A percentile compares a stretch with the other conserved stretches of the same genome.
These are phyloP conservation scores for Herpetomonas samuelpessoai DNA, from an alignment of 208 protist species.

Conservation along the genomic window DNA sequence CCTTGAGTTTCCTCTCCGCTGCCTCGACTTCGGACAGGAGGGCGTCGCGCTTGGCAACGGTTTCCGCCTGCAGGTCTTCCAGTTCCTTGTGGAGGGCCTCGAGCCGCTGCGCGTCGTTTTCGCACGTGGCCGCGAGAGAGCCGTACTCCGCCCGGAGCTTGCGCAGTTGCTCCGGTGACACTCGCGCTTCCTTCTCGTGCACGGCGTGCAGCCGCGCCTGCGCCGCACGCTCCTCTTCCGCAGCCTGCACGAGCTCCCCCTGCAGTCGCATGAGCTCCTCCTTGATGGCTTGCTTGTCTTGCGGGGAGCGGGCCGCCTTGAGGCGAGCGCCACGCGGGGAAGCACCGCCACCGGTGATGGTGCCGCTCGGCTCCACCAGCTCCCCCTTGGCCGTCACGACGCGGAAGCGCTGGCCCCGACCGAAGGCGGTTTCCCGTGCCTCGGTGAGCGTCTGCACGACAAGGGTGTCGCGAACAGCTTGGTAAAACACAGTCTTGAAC, in stretches of 20 bases:
- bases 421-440: conserved; percentile 89
- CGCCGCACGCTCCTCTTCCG: conserved; percentile 58
- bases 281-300: conserved; percentile 74
- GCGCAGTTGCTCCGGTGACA: conserved; percentile 56
- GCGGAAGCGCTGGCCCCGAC: conserved; percentile 67
- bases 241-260: conserved; percentile 66
- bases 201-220: conserved; percentile 67
- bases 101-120: conserved; percentile 39
- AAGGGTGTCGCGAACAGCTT: conserved; percentile 97
- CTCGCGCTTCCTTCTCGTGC: conserved; percentile 44
- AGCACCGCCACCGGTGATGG: conserved; percentile 98
- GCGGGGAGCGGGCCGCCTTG: conserved; percentile 67
- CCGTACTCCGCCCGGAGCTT: conserved; percentile 43
- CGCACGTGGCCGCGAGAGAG: conserved; percentile 37
- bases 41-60: conserved; percentile 17
- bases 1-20: conserved; percentile 27
- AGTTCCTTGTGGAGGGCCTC: conserved; percentile 34
- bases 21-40: conserved; percentile 30
- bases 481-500: conserved; percentile 95
- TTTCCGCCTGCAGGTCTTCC: conserved; percentile 20
- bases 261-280: conserved; percentile 75
- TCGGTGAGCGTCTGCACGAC: conserved; percentile 92
- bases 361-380: conserved; percentile 96
- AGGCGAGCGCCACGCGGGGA: conserved; percentile 79
- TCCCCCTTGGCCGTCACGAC: conserved; percentile 97